Evolutionary conservation across 2,329 filamentous ascomycete genomes (phyloP).

Genomic region (Paecilomyces niveus): DNA sequence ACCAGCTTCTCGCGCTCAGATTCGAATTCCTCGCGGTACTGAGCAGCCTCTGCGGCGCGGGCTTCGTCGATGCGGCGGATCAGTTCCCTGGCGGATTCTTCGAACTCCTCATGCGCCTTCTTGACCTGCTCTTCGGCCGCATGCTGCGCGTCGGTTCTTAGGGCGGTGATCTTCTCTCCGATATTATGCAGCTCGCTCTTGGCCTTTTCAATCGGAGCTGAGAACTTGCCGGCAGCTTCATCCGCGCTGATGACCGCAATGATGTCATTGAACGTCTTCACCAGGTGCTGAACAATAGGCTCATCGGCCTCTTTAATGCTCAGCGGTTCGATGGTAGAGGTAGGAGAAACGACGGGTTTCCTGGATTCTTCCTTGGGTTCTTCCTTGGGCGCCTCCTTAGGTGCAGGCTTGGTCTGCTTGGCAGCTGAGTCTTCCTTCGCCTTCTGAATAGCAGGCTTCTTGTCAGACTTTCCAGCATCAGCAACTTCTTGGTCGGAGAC

Average conservation of each 20-base stretch:
- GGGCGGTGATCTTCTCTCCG: constrained; percentile 65
- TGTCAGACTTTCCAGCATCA: constrained; percentile 52
- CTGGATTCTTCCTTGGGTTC: constrained; percentile 25
- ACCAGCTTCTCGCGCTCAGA: constrained; percentile 75
- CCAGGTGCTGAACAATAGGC: constrained; percentile 83
- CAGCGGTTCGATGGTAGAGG: constrained; percentile 69
- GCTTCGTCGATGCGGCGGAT: constrained; percentile 77
- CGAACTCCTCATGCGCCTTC: constrained; percentile 68
- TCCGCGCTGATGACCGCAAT: constrained; percentile 91
- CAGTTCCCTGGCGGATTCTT: constrained; percentile 79
- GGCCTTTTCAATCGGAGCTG: constrained; percentile 70
- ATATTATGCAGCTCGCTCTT: constrained; percentile 76
- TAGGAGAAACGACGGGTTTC: constrained; percentile 39
- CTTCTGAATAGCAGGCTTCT: constrained; percentile 23
- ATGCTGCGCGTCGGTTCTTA: constrained; percentile 63
- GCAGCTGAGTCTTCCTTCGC: constrained; percentile 22
- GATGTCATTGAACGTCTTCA: constrained; percentile 92
- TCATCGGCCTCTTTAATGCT: constrained; percentile 69
- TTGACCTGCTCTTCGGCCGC: constrained; percentile 69
- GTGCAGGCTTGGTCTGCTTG: constrained; percentile 20
- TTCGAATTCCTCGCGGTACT: constrained; percentile 84
- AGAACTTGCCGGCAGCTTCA: constrained; percentile 68
- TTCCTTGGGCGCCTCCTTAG: constrained; percentile 23
- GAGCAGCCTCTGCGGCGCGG: constrained; percentile 70
- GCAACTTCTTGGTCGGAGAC: constrained; percentile 57